Base-by-base conservation (phyloP, 768 basidiomycete genomes). In the Austroboletus eburneus region DNA sequence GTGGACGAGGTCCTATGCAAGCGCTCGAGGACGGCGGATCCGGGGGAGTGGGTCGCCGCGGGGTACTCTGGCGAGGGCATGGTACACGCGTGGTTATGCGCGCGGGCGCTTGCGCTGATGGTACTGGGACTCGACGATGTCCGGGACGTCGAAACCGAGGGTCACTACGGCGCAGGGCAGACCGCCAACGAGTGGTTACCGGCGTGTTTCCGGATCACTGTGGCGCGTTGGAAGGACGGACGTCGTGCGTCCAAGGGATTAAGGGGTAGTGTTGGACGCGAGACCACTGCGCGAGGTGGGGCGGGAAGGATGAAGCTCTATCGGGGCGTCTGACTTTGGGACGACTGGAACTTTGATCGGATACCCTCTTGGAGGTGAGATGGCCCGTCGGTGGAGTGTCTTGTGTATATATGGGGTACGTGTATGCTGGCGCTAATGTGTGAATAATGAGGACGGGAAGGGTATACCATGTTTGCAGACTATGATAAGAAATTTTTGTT, bases 21-120 rank as follows among this genome's bases (percentile, higher is more conserved):
- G 46, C 20, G 37, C 7, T 27, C 23, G n/a, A 52, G 53, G 40
- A 49, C 48, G 45, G 51, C 48, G 2, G 46, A 56, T 18, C 63
- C 81, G 0, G 84, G 83, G 16, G 85, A 87, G 59, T 87, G 85
- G 86, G 72, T 87, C 14, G 69, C 79, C 14, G 84, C 81, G 12
- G 85, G 83, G 4, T 87, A 81, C 57, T 72, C 75, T 0, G 85
- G 85, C 1, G 85, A 88, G 52, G 85, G 85, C 2, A 85, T 86
- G 85, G 77, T 77, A 4, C 77, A 84, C 51, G 83, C 80, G 0
- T 85, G 83, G 82, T 58, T 81, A 61, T 73, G 79, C 46, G 76
- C 79, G 4, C 72, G 73, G 45, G 80, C 78, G 8, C 60, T 85
- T 17, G 83, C 80, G 10, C 54, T 68, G 43, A 83, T 84, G 83